Conservation (phyloP, 1,284 basidiomycete genomes). For the Ganoderma lucidum region DNA sequence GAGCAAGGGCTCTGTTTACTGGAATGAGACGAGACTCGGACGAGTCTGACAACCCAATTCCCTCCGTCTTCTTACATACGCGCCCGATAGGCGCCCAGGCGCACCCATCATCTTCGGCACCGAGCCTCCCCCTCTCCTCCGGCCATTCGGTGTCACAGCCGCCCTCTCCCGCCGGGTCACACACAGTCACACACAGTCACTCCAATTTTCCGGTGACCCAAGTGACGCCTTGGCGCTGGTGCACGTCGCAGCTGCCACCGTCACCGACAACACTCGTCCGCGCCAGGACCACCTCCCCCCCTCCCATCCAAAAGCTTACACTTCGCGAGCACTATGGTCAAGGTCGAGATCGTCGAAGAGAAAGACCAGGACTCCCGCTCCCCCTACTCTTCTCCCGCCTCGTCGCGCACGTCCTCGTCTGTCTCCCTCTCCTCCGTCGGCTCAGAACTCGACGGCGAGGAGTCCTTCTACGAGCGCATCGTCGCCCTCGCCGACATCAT, state of each 20-base stretch:
- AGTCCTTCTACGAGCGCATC: slow-evolving; percentile 91
- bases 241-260: slow-evolving; percentile 14
- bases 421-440: slow-evolving; percentile 79
- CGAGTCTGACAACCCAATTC: slow-evolving; percentile 10
- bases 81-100: slow-evolving; percentile 27
- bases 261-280: slow-evolving; percentile 8
- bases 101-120: slow-evolving; percentile 30
- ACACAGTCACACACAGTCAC: slow-evolving; percentile 13
- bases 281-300: slow-evolving; percentile 16
- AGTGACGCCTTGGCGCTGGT: slow-evolving; percentile 8
- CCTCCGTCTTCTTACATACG: slow-evolving; percentile 31
- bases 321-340: slow-evolving; percentile 68
- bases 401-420: slow-evolving; percentile 72
- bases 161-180: slow-evolving; percentile 16
- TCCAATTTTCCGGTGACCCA: slow-evolving; percentile 19
- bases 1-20: slow-evolving; percentile 16
- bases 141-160: slow-evolving; percentile 13
- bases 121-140: slow-evolving; percentile 22
- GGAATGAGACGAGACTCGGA: slow-evolving; percentile 25
- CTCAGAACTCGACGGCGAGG: slow-evolving; percentile 72
- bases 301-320: slow-evolving; percentile 8
- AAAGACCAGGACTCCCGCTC: slow-evolving; percentile 65
- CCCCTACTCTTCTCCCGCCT: slow-evolving; percentile 72
- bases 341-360: slow-evolving; percentile 85
- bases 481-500: slow-evolving; percentile 95